Conservation (phyloP, 2,329 filamentous ascomycete genomes). For the Periconia sp. region DNA sequence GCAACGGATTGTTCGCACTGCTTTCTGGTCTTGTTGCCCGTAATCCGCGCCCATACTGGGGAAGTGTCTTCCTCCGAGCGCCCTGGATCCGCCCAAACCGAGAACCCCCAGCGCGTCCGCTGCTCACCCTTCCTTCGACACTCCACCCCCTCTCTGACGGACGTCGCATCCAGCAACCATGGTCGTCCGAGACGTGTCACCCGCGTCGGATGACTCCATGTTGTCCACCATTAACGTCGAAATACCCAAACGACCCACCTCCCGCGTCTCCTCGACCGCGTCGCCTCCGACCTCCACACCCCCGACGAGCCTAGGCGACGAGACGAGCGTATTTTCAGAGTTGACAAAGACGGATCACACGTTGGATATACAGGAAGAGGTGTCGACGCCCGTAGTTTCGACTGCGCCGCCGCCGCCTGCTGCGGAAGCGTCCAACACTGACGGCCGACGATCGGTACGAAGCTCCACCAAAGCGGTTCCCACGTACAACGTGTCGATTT, state of each 20-base stretch:
- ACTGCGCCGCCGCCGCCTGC: slow-evolving; percentile 23
- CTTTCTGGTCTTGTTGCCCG: slow-evolving; percentile 21
- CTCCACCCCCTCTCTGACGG: slow-evolving; percentile 28
- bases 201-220: slow-evolving; percentile 49
- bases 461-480: slow-evolving; percentile 63
- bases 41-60: slow-evolving; percentile 35
- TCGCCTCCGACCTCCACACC: slow-evolving; percentile 66
- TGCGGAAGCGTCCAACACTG: slow-evolving; percentile 24
- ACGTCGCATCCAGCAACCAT: slow-evolving; percentile 32
- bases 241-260: slow-evolving; percentile 35
- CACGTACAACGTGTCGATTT: slow-evolving; percentile 70
- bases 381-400: slow-evolving; percentile 14
- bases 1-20: slow-evolving; percentile 15
- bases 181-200: slow-evolving; percentile 41
- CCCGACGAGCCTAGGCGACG: slow-evolving; percentile 70
- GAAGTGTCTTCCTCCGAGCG: slow-evolving; percentile 39
- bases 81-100: slow-evolving; percentile 28
- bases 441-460: slow-evolving; percentile 47
- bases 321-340: slow-evolving; percentile 60
- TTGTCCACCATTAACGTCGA: slow-evolving; percentile 50
- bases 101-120: slow-evolving; percentile 40
- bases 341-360: slow-evolving; percentile 36
- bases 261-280: slow-evolving; percentile 56
- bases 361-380: slow-evolving; percentile 28
- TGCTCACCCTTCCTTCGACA: slow-evolving; percentile 24